These are phyloP conservation scores for Pythium biforme DNA, from an alignment of 352 stramenopile species.

Conservation along the genomic window DNA sequence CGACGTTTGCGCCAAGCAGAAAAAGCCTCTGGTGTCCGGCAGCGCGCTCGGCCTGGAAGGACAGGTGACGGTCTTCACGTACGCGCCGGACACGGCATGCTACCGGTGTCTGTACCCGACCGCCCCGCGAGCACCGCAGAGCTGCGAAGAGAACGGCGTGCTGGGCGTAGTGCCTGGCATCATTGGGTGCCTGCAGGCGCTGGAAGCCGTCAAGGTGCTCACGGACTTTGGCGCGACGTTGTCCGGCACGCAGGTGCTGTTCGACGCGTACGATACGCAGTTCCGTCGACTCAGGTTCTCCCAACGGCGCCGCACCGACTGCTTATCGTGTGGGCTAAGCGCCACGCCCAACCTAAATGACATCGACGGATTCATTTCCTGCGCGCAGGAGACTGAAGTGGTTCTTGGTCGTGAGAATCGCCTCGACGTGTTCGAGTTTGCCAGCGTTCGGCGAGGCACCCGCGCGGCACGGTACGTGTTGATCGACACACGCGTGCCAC, in stretches of 20 bases:
- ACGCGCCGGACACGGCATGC: constrained; percentile 64
- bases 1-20: constrained; percentile 87
- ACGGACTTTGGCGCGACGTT: constrained; percentile 56
- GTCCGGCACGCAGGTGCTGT: constrained; percentile 66
- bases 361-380: neutral
- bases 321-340: constrained; percentile 27
- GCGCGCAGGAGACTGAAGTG: neutral
- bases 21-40: constrained; percentile 91
- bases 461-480: constrained; percentile 34
- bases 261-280: constrained; percentile 74
- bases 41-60: constrained; percentile 96
- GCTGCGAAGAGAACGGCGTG: constrained; percentile 96
- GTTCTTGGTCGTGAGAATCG: constrained; percentile 30
- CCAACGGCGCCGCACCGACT: constrained; percentile 37
- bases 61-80: constrained; percentile 96
- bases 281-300: constrained; percentile 67
- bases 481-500: constrained; percentile 51
- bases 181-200: constrained; percentile 93
- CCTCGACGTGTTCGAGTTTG: constrained; percentile 43
- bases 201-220: constrained; percentile 93
- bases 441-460: constrained; percentile 16
- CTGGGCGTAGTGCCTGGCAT: constrained; percentile 94
- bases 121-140: constrained; percentile 64
- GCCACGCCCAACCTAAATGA: neutral
- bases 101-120: constrained; percentile 97